Percentiles rank a stretch among this genome's conserved stretches.
Evolutionary conservation across 2,329 filamentous ascomycete species (phyloP).

Genomic region (Fusarium brachygibbosum): DNA sequence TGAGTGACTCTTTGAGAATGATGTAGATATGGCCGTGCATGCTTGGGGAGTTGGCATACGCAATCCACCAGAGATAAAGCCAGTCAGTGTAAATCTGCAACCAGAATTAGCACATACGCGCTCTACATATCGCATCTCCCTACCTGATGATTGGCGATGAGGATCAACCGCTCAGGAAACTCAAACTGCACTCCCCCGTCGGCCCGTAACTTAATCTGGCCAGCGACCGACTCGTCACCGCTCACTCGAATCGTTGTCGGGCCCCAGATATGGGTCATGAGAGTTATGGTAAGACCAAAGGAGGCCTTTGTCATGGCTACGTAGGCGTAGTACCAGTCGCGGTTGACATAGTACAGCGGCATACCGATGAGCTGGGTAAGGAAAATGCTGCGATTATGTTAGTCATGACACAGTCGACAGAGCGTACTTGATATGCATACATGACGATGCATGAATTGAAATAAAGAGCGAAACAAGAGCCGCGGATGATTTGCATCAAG

Average conservation of each 20-base stretch:
- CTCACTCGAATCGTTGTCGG: slow-evolving; percentile 86
- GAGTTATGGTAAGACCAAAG: slow-evolving; percentile 82
- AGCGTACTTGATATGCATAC: slow-evolving; percentile 61
- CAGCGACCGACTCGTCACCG: slow-evolving; percentile 83
- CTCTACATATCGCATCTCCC: not conserved
- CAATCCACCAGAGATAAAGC: slow-evolving; percentile 94
- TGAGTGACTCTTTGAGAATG: slow-evolving; percentile 89
- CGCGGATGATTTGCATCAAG: slow-evolving; percentile 65
- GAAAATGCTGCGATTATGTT: slow-evolving; percentile 65
- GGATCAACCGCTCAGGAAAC: slow-evolving; percentile 84
- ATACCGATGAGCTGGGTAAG: slow-evolving; percentile 81
- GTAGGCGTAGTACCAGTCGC: slow-evolving; percentile 84
- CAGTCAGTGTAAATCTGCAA: slow-evolving; percentile 85
- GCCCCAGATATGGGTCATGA: slow-evolving; percentile 89
- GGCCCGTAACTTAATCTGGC: slow-evolving; percentile 76
- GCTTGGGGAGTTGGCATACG: slow-evolving; percentile 79
- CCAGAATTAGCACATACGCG: not conserved
- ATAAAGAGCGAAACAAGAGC: slow-evolving; percentile 65
- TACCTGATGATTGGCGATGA: slow-evolving; percentile 90
- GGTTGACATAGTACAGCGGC: slow-evolving; percentile 81
- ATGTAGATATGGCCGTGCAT: slow-evolving; percentile 92
- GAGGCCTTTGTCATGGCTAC: slow-evolving; percentile 89
- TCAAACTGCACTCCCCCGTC: slow-evolving; percentile 82
- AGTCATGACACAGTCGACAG: slow-evolving; percentile 4
- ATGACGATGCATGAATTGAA: slow-evolving; percentile 63